Evolutionary conservation across 1,139 yeast genomes (phyloP).

Genomic region (Sugiyamaella sp.): DNA sequence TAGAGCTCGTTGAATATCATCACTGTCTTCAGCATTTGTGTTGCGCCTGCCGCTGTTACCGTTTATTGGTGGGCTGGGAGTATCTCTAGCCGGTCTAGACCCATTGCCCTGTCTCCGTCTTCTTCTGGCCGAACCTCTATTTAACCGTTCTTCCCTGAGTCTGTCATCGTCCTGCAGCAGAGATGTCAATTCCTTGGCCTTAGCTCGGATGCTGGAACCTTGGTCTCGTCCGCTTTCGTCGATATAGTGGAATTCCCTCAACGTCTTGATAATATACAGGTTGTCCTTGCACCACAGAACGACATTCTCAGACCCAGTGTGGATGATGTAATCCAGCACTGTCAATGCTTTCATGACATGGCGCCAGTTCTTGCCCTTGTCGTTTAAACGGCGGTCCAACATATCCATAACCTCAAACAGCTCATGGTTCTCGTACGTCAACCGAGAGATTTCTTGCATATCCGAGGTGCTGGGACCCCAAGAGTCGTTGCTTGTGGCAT

Average conservation of each 20-base stretch:
- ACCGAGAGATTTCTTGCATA: slow-evolving; percentile 81
- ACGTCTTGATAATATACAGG: slow-evolving; percentile 83
- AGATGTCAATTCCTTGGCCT: slow-evolving; percentile 87
- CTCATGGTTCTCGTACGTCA: slow-evolving; percentile 75
- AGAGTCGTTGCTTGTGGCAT: slow-evolving; percentile 91
- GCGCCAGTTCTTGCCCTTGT: slow-evolving; percentile 97
- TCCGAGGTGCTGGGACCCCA: slow-evolving; percentile 80
- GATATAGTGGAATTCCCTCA: slow-evolving; percentile 84
- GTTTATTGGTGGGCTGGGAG: slow-evolving; percentile 30
- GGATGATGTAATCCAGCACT: slow-evolving; percentile 82
- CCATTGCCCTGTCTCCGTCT: slow-evolving; percentile 23
- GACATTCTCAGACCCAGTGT: slow-evolving; percentile 87
- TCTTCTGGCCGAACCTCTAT: slow-evolving; percentile 41
- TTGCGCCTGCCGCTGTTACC: slow-evolving; percentile 48
- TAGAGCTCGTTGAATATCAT: slow-evolving; percentile 80
- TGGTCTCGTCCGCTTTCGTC: slow-evolving; percentile 85
- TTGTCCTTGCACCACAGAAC: slow-evolving; percentile 95
- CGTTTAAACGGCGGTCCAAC: slow-evolving; percentile 90
- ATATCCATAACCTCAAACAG: slow-evolving; percentile 93
- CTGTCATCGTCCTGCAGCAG: slow-evolving; percentile 83
- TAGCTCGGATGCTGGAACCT: slow-evolving; percentile 84
- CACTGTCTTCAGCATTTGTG: slow-evolving; percentile 35
- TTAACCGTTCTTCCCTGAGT: slow-evolving; percentile 69
- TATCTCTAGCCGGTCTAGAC: slow-evolving; percentile 24
- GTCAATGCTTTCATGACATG: slow-evolving; percentile 88